Base-by-base conservation (phyloP, 805 yeast genomes). In the Yarrowia deformans region DNA sequence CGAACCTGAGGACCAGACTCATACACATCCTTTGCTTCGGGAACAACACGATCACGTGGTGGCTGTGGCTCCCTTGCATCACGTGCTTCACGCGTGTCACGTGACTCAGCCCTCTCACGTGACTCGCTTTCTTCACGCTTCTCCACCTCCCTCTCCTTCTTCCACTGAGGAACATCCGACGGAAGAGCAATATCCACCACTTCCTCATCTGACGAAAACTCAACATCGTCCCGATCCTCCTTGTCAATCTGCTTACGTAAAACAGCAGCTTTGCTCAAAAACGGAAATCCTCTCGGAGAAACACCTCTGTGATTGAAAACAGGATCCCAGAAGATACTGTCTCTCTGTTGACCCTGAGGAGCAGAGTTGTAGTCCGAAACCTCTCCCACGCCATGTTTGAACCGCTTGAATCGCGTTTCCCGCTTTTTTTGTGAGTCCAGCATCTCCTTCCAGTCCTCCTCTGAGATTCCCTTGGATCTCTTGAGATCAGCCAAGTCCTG, bases 201-300 rank as follows among this genome's bases (percentile, higher is more conserved):
- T 39, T 63, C 68, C 9, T 63, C 68, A 18, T 63, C 68, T 0
- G 68, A 48, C 46, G 68, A 63, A 40, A 23, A 49, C 48, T 63
- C 68, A 3, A 48, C 56, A 7, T 63, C 48, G 6, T 48, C 55
- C 2, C 18, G 10, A 10, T 48, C 68, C 1, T 9, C 32, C n/a
- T 63, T 37, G 14, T 48, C 68, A 7, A 3, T 8, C 18, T 5
- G 42, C 42, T 60, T 60, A 6, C 52, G 48, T 29, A 48, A 23
- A 4, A 35, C 56, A 3, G 40, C 56, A 1, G 40, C 9, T 14
- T 60, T 60, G 16, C 43, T 43, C 18, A 60, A 4, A 18, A 13
- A 60, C 14, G 72, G 71, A 1, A 81, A 79, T 55, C 83, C 85
- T 32, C 70, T 48, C 0, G 76, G 77, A 12, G 77, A 72, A 19